Base-by-base conservation (phyloP, 2,329 filamentous ascomycete genomes). In the Apiospora phragmitis region DNA sequence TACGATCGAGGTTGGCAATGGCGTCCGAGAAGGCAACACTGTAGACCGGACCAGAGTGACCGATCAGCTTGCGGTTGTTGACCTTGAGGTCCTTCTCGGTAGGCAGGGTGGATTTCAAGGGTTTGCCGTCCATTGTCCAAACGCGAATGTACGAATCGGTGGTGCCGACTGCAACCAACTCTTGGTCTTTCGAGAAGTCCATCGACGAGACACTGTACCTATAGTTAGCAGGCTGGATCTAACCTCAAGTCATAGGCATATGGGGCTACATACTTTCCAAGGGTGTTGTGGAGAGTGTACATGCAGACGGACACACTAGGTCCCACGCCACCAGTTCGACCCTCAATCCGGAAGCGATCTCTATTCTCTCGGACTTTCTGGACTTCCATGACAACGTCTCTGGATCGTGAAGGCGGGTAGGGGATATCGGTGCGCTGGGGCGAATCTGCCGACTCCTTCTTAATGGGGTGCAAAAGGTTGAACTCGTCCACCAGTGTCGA, bases 201-300 rank as follows among this genome's bases (percentile, higher is more conserved):
- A 98, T 90, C 78, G 93, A 97, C n/a, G 94, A 94, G 71, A 97
- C 89, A 70, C 93, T 95, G 69, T 45, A 67, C 8, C 32, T 66
- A n/a, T 62, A 12, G 71, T 70, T 69, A 72, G 72, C 59, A 14
- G 12, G 9, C 9, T 38, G 55, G 8, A 62, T n/a, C 29, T 12
- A n/a, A 41, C 24, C 45, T 2, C 43, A 69, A 21, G 18, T 9
- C 16, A 18, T 65, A 18, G 21, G 3, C 7, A 38, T 26, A n/a
- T 9, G 21, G 24, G n/a, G 65, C n/a, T 32, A 26, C 89, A 85
- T 83, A 95, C 94, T 90, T 93, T 81, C 97, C 94, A 73, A 94
- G 91, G 0, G 94, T 97, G 81, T 99, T 99, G 85, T 99, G 96
- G 78, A 98, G 97, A 0, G 96, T 99, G 80, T 97, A 98, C 93